These are phyloP conservation scores for Moesziomyces antarcticus DNA, from an alignment of 1,284 basidiomycete species.

Conservation along the genomic window DNA sequence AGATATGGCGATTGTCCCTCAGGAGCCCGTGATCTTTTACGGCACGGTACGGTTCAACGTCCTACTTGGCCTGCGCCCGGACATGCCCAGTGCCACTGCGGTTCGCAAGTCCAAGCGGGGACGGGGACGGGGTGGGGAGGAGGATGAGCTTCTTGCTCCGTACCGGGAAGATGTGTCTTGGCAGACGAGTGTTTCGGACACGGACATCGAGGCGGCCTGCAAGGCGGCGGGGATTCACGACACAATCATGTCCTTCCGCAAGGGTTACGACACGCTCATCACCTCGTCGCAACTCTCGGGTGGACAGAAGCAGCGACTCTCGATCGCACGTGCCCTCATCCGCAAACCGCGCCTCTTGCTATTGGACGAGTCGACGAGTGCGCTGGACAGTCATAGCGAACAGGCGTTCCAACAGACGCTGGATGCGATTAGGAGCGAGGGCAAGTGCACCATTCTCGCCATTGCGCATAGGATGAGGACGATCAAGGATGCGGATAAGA, in stretches of 20 bases:
- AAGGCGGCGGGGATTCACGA: constrained; percentile 70
- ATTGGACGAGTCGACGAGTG: constrained; percentile 64
- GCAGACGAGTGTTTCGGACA: constrained; percentile 15
- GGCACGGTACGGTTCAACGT: constrained; percentile 70
- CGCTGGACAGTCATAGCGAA: constrained; percentile 60
- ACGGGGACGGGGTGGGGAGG: constrained; percentile 59
- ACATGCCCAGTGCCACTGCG: constrained; percentile 15
- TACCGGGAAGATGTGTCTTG: constrained; percentile 23
- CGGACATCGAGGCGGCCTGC: constrained; percentile 14
- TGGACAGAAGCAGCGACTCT: constrained; percentile 61
- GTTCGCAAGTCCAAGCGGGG: constrained; percentile 23
- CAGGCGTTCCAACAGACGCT: constrained; percentile 59
- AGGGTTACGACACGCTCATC: constrained; percentile 79
- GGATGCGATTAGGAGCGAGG: constrained; percentile 27
- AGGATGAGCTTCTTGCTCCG: constrained; percentile 23
- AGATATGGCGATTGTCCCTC: constrained; percentile 55
- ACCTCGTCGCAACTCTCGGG: constrained; percentile 60
- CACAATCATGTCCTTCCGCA: constrained; percentile 89
- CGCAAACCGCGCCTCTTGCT: constrained; percentile 56
- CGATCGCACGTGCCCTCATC: constrained; percentile 61
- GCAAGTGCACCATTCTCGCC: constrained; percentile 59
- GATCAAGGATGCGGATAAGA: constrained; percentile 59
- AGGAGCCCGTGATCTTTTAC: constrained; percentile 70
- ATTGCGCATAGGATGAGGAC: constrained; percentile 64
- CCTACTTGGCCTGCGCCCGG: constrained; percentile 33